Base-by-base conservation (phyloP, 495 filamentous ascomycete species). In the Podospora australis region DNA sequence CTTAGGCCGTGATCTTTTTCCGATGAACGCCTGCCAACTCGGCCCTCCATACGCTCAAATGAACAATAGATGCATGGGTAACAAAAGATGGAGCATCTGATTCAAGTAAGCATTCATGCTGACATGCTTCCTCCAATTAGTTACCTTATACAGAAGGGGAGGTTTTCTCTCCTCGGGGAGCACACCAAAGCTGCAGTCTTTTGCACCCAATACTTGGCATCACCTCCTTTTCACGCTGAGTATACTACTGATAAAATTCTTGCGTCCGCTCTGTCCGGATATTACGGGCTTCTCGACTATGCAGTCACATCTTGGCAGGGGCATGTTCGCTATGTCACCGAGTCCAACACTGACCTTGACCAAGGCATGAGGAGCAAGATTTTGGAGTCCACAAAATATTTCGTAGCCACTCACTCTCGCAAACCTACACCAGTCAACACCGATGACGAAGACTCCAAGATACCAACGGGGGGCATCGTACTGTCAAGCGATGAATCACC, bases 251-350 rank as follows among this genome's bases (percentile, higher is more conserved):
- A 39, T 19, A 4, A 39, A 6, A 39, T 22, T 19, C 3, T 6
- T 4, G 36, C 19, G 10, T 17, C 36, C 5, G 7, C 14, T n/a
- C 1, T 19, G 13, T 32, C 42, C 3, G 42, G 42, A 1, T 45
- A 32, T 10, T 45, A 45, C 42, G 42, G 25, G 10, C 17, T 45
- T 23, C 7, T 45, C 6, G 42, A 45, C 14, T 45, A 45, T 26
- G 28, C 42, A 4, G 14, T n/a, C n/a, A n/a, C 42, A 4, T 34
- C 13, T 13, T 8, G 30, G 30, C 13, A 34, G 17, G 30, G 17
- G 10, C 30, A 34, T 34, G 7, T 34, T n/a, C 30, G 1, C 13
- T 2, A 34, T 4, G 11, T 1, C 7, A 34, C 4, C 6, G 5
- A n/a, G 10, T 34, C 30, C 30, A 13, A 34, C 13, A 13, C 2